Base-by-base conservation (phyloP, 2,329 filamentous ascomycete species). In the Biscogniauxia mediterranea region DNA sequence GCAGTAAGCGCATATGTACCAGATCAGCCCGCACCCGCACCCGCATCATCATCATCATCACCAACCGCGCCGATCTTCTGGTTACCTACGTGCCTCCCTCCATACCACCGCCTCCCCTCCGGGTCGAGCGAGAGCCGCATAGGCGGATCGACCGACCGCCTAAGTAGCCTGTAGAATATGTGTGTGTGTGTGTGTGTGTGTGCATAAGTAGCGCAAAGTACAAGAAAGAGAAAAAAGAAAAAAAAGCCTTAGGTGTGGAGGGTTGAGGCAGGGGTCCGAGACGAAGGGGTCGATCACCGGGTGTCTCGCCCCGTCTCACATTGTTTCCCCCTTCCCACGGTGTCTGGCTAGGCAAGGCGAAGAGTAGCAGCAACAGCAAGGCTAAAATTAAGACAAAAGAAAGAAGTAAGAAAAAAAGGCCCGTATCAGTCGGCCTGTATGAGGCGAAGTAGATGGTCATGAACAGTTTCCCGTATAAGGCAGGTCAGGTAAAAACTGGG, bases 191-290 rank as follows among this genome's bases (percentile, higher is more conserved):
- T 8, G 28, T 32, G 11, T 8, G 7, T 5, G 28, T 26, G 60
- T 25, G 52, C 61, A 58, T 32, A 60, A 54, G 26, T 57, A 58
- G 21, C 50, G 59, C 57, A 59, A 53, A 61, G 60, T 53, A 58
- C 58, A 60, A 46, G 60, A 64, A 28, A 2, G 13, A 46, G 13
- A 21, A 23, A 56, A 32, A 56, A 56, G n/a, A 56, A 9, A 19
- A 3, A 49, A n/a, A 20, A 56, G 25, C 25, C 52, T 23, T 54
- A 28, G 52, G 7, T 56, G 19, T 32, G 28, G 28, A 32, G 28
- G 28, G 7, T 32, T 13, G 19, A 7, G 19, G 17, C 38, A 46
- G 38, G 38, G 38, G 38, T 46, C 38, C 38, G 38, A 46, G 38
- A 46, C 38, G 38, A 46, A n/a, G 38, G 38, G 38, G 38, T 46